phyloP scores from a whole-genome alignment of 208 protist genomes.

The Jaenimonas drosophilae region DNA sequence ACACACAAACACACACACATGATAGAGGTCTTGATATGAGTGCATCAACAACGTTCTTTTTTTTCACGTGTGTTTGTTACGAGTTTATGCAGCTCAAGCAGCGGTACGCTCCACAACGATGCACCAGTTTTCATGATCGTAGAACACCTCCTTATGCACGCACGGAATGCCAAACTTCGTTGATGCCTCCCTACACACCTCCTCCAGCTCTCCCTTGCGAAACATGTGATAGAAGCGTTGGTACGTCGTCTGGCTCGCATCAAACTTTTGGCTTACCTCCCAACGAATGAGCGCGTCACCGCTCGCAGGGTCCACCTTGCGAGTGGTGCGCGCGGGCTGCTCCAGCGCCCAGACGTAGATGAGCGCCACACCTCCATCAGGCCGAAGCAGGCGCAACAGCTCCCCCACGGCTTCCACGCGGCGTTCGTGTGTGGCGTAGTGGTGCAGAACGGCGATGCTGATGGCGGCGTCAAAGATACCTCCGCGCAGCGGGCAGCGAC shows the following conservation, averaged over 20 bases:
- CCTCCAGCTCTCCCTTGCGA: constrained; percentile 57
- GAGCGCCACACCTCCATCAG: constrained; percentile 45
- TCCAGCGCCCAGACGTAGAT: constrained; percentile 85
- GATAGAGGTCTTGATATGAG: no score
- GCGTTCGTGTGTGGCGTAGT: constrained; percentile 56
- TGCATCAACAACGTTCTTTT: no score
- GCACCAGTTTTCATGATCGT: constrained; percentile 88
- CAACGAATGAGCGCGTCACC: constrained; percentile 57
- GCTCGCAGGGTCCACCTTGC: constrained; percentile 18
- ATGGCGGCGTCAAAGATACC: constrained; percentile 71
- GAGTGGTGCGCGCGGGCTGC: constrained; percentile 8
- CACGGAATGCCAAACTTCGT: constrained; percentile 3
- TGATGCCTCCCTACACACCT: constrained; percentile 27
- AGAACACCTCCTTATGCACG: constrained; percentile 42
- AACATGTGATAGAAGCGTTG: constrained; percentile 87
- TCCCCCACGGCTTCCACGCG: constrained; percentile 41
- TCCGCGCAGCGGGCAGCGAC: constrained; percentile 41
- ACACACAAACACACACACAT: no score
- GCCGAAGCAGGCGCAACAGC: constrained; percentile 62
- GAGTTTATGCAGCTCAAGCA: no score
- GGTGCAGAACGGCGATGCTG: constrained; percentile 87
- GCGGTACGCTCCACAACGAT: constrained; percentile 32
- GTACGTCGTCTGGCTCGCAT: constrained; percentile 26
- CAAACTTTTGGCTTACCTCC: constrained; percentile 47
- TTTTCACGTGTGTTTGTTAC: no score